phyloP scores from a whole-genome alignment of 768 basidiomycete species.

The Lentinus brumalis region DNA sequence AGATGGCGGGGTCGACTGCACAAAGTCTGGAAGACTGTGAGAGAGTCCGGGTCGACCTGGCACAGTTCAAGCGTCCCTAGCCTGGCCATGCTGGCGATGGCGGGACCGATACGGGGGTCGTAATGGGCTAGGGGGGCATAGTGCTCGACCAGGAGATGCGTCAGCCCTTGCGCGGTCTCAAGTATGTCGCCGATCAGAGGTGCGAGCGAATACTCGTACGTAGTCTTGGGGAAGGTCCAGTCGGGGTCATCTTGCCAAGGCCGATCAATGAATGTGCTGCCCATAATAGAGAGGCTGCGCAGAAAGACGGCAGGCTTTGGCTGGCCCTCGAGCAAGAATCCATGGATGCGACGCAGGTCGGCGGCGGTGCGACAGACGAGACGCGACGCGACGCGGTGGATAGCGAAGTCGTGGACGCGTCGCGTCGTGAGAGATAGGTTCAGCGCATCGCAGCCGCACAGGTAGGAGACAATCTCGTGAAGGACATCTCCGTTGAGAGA shows the following conservation, averaged over 20 bases:
- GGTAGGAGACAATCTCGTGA: conserved; percentile 4
- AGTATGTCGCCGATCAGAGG: conserved; percentile 12
- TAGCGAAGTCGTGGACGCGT: conserved; percentile 8
- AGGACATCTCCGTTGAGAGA: conserved; percentile 11
- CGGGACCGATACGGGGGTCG: conserved; percentile 6
- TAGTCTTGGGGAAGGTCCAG: conserved; percentile 13
- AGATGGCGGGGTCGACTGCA: conserved; percentile 4
- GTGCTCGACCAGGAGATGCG: conserved; percentile 10
- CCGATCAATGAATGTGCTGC: conserved; percentile 10
- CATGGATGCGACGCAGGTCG: conserved; percentile 5
- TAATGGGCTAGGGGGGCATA: conserved; percentile 2
- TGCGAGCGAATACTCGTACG: conserved; percentile 12
- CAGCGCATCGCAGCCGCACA: conserved; percentile 11
- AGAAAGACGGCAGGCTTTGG: conserved; percentile 8
- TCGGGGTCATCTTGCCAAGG: conserved; percentile 18
- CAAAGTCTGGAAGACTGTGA: conserved; percentile 3
- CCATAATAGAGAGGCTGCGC: conserved; percentile 13
- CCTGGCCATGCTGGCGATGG: conserved; percentile 6
- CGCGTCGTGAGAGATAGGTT: conserved; percentile 12
- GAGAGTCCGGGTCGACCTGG: conserved; percentile 3
- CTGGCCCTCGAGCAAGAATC: background rate
- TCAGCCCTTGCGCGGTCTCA: conserved; percentile 1
- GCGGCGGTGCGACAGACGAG: conserved; percentile 9
- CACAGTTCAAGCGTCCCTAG: conserved; percentile 3
- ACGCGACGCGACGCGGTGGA: conserved; percentile 5